These are phyloP conservation scores for Liriodendron chinense DNA, from an alignment of 164 flowering plant species.

Conservation along the genomic window DNA sequence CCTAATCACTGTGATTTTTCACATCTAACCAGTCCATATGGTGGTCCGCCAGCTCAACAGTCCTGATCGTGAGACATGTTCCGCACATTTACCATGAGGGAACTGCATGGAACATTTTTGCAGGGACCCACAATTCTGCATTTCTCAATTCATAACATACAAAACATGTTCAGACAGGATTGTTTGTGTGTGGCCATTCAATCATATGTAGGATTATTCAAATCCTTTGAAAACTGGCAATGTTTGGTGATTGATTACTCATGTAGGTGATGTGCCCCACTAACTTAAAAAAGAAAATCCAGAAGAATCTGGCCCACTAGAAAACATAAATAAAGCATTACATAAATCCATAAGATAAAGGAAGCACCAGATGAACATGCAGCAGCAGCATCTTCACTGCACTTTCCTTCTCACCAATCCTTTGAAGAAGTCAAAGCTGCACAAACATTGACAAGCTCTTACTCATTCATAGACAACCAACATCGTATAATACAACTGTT, in stretches of 20 bases:
- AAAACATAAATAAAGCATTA: not conserved
- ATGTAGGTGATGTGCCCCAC: not conserved
- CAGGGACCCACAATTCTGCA: not conserved
- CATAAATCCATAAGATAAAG: not conserved
- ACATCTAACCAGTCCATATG: not conserved
- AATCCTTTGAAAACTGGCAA: not conserved
- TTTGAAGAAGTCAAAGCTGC: conserved; percentile 80
- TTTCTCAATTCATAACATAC: not conserved
- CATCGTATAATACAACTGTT: too few species aligned
- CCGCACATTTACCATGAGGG: not conserved
- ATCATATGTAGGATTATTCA: not conserved
- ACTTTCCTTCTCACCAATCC: conserved; percentile 70
- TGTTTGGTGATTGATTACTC: not conserved
- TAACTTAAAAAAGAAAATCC: not conserved
- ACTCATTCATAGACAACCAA: not conserved
- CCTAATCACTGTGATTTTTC: not conserved
- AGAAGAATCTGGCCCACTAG: not conserved
- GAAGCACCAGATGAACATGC: not conserved
- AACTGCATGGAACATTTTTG: too few species aligned
- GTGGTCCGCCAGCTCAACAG: not conserved
- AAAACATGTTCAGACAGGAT: not conserved
- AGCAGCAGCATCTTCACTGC: conserved; percentile 24
- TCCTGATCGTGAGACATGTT: not conserved
- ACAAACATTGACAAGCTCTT: conserved; percentile 13
- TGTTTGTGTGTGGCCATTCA: not conserved